Evolutionary conservation across 768 basidiomycete genomes (phyloP).

Genomic region (Tubosaeta sp.): DNA sequence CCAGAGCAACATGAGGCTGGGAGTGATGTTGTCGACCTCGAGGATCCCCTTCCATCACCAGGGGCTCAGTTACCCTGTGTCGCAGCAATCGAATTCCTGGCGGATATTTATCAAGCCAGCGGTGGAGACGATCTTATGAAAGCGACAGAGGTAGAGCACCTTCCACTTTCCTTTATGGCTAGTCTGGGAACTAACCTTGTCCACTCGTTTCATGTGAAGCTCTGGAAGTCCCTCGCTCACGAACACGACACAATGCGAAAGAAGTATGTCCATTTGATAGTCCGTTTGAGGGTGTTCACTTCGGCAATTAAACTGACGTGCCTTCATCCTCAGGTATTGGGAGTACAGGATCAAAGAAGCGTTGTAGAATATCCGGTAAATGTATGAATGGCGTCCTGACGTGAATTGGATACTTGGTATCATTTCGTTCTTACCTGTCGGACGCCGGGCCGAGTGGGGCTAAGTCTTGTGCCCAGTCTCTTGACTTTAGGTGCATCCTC

Average conservation of each 20-base stretch:
- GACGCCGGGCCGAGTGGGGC: neutral
- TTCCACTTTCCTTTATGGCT: neutral
- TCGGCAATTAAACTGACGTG: constrained; percentile 25
- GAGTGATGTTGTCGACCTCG: constrained; percentile 61
- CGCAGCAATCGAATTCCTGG: constrained; percentile 81
- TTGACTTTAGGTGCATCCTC: neutral
- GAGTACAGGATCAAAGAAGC: constrained; percentile 64
- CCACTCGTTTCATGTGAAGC: constrained; percentile 35
- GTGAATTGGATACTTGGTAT: constrained; percentile 9
- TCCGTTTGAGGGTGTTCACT: constrained; percentile 4
- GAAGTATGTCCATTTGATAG: constrained; percentile 47
- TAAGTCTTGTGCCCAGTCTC: neutral
- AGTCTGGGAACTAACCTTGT: constrained; percentile 8
- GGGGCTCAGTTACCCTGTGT: constrained; percentile 72
- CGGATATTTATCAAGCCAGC: constrained; percentile 64
- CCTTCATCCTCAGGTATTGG: constrained; percentile 57
- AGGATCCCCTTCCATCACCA: constrained; percentile 63
- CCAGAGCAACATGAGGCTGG: constrained; percentile 22
- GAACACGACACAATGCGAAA: constrained; percentile 73
- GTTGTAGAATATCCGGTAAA: constrained; percentile 21
- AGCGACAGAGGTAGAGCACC: constrained; percentile 44
- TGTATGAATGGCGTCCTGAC: constrained; percentile 7
- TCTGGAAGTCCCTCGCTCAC: constrained; percentile 67
- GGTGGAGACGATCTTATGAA: constrained; percentile 45
- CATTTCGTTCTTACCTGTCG: neutral